Evolutionary conservation across 768 basidiomycete genomes (phyloP).

Genomic region (Russula ochroleuca): DNA sequence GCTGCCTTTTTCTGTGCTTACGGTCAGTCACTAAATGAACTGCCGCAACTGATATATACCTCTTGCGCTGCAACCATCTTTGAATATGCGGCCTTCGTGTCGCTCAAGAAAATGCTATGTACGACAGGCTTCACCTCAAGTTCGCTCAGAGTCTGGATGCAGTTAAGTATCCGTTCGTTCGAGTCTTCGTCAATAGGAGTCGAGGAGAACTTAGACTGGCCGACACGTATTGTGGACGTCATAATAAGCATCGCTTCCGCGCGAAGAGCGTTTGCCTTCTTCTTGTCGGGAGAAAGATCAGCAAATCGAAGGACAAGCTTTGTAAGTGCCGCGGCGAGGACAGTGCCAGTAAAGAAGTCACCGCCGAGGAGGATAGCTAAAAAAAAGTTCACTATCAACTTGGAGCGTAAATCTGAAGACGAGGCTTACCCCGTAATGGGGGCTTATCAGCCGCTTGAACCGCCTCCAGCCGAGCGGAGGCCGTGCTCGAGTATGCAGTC

Average conservation of each 20-base stretch:
- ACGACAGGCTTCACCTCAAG: constrained; percentile 53
- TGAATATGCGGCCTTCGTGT: constrained; percentile 87
- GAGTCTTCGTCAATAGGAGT: constrained; percentile 99
- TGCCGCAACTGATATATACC: constrained; percentile 40
- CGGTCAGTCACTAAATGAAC: neutral
- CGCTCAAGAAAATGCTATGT: constrained; percentile 71
- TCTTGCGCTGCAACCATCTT: constrained; percentile 97
- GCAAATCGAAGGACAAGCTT: constrained; percentile 82
- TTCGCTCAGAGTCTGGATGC: constrained; percentile 89
- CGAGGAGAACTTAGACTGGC: constrained; percentile 92
- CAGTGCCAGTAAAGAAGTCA: constrained; percentile 94
- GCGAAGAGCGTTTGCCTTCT: constrained; percentile 62
- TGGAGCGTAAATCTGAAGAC: neutral
- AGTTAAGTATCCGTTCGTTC: constrained; percentile 92
- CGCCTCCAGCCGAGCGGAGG: constrained; percentile 63
- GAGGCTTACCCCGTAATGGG: constrained; percentile 66
- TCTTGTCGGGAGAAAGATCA: constrained; percentile 47
- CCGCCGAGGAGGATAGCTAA: constrained; percentile 84
- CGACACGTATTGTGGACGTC: constrained; percentile 94
- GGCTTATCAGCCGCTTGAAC: constrained; percentile 88
- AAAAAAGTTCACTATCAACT: constrained; percentile 2
- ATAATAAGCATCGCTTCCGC: constrained; percentile 99
- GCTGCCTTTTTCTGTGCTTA: constrained; percentile 70
- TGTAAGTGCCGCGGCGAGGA: constrained; percentile 83
- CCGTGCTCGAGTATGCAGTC: constrained; percentile 73